Evolutionary conservation across 352 stramenopile species (phyloP).

Genomic region (Phytophthora europaea): DNA sequence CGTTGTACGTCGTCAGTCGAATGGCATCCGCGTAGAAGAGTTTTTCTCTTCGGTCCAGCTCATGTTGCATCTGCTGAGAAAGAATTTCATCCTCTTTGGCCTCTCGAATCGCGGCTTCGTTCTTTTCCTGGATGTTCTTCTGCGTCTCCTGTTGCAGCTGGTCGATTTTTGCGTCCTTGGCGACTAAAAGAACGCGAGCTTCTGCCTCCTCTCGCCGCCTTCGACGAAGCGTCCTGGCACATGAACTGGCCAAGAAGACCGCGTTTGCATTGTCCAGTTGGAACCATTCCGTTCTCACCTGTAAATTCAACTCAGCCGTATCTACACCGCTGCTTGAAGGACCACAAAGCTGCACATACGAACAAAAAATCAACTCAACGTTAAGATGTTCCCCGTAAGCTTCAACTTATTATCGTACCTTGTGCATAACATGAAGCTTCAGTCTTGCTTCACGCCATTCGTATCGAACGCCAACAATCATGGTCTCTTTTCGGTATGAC

Average conservation of each 20-base stretch:
- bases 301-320: neutral
- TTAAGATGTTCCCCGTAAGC: neutral
- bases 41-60: conserved; percentile 49
- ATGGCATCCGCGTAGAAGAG: conserved; percentile 67
- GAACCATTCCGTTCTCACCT: conserved; percentile 42
- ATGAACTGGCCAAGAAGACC: conserved; percentile 62
- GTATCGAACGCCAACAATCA: conserved; percentile 68
- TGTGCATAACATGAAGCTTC: conserved; percentile 69
- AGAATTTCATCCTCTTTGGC: conserved; percentile 48
- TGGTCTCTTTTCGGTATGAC: conserved; percentile 43
- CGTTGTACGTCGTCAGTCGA: conserved; percentile 75
- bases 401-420: conserved; percentile 46
- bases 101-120: conserved; percentile 41
- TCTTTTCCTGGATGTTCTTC: conserved; percentile 47
- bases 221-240: conserved; percentile 39
- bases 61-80: conserved; percentile 42
- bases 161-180: conserved; percentile 50
- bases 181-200: conserved; percentile 36
- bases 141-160: conserved; percentile 57
- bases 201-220: conserved; percentile 51
- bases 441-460: conserved; percentile 77
- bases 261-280: conserved; percentile 57
- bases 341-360: conserved; percentile 25
- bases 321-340: conserved; percentile 3
- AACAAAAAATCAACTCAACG: neutral